Conservation (phyloP, 2,329 filamentous ascomycete species). For the Exophiala lecanii-corni region DNA sequence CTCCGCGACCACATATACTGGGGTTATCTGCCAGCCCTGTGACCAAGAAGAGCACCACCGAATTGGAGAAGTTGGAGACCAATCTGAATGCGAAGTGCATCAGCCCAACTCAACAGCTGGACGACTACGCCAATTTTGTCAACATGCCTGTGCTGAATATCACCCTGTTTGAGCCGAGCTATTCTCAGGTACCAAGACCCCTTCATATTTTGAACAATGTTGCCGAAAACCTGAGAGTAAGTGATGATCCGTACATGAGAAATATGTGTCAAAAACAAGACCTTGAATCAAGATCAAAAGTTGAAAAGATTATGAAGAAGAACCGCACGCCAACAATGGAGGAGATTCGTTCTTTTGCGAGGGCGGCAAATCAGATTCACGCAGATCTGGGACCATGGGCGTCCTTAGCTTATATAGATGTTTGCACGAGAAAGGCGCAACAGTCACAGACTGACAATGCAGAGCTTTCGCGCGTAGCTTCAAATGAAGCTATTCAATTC, state of each 20-base stretch:
- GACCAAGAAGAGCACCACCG: slow-evolving; percentile 37
- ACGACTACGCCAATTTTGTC: slow-evolving; percentile 64
- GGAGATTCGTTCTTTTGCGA: slow-evolving; percentile 54
- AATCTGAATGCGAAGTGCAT: slow-evolving; percentile 66
- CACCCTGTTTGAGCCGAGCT: slow-evolving; percentile 30
- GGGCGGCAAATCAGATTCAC: slow-evolving; percentile 49
- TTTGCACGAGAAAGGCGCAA: slow-evolving; percentile 40
- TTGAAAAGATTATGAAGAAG: slow-evolving; percentile 29
- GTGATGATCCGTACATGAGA: slow-evolving; percentile 57
- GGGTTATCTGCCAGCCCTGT: slow-evolving; percentile 79
- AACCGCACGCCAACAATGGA: slow-evolving; percentile 35
- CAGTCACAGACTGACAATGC: not conserved
- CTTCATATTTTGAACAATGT: slow-evolving; percentile 45
- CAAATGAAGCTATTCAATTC: slow-evolving; percentile 2
- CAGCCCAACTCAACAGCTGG: slow-evolving; percentile 63
- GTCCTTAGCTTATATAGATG: slow-evolving; percentile 59
- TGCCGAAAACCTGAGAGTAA: slow-evolving; percentile 49
- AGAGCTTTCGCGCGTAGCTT: not conserved
- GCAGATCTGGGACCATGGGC: slow-evolving; percentile 64
- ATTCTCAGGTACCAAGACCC: slow-evolving; percentile 18
- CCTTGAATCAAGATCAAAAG: slow-evolving; percentile 21
- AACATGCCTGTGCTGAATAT: slow-evolving; percentile 58
- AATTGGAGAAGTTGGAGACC: slow-evolving; percentile 53
- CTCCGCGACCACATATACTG: slow-evolving; percentile 60
- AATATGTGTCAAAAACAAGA: slow-evolving; percentile 43